These are phyloP conservation scores for Plasmodium blacklocki DNA, from an alignment of 169 alveolate genomes.

Conservation along the genomic window DNA sequence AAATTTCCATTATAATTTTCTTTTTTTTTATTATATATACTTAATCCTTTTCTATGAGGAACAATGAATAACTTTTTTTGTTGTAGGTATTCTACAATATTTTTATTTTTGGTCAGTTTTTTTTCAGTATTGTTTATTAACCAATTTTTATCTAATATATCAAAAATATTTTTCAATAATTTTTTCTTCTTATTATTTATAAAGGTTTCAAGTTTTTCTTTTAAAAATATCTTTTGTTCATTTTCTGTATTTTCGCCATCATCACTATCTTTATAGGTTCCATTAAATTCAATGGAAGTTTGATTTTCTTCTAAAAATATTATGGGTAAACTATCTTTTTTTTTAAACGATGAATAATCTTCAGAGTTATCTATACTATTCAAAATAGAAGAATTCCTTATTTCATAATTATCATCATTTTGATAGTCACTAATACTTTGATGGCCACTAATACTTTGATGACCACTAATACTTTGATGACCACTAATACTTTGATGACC, in stretches of 20 bases:
- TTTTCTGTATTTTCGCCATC: slow-evolving; percentile 6
- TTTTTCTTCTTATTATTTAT: slow-evolving; percentile 34
- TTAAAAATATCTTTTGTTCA: slow-evolving; percentile 4
- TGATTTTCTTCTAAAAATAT: not conserved
- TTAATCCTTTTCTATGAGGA: slow-evolving; percentile 72
- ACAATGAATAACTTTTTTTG: slow-evolving; percentile 32
- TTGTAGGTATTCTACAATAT: slow-evolving; percentile 58
- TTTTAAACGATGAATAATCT: not conserved
- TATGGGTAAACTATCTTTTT: not conserved
- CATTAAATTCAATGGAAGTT: not conserved
- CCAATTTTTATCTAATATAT: slow-evolving; percentile 52
- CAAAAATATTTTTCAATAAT: slow-evolving; percentile 31
- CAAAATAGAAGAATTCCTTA: no score
- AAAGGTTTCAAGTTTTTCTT: slow-evolving; percentile 34
- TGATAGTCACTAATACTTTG: no score
- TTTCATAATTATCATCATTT: no score
- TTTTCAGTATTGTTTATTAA: slow-evolving; percentile 36
- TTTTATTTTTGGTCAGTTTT: slow-evolving; percentile 33
- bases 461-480: no score
- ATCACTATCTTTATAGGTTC: not conserved
- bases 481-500: no score
- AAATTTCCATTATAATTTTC: slow-evolving; percentile 73
- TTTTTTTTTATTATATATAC: slow-evolving; percentile 57
- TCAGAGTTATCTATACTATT: not conserved
- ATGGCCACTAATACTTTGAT: no score